These are phyloP conservation scores for Physaria fendleri DNA, from an alignment of 345 rosid species.

Conservation along the genomic window DNA sequence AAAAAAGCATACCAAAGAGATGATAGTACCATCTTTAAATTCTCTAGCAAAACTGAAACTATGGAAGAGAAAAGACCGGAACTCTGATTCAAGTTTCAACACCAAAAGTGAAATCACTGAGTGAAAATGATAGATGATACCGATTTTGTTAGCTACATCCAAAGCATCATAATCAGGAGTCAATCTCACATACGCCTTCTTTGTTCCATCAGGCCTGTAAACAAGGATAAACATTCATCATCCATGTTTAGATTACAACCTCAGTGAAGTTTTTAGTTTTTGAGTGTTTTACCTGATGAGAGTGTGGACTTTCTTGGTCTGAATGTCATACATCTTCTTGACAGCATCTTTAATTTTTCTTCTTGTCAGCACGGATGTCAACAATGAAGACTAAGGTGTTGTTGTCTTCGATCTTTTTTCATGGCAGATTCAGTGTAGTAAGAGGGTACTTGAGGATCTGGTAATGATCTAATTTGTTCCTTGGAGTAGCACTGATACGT, in stretches of 20 bases:
- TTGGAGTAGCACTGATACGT: conserved; percentile 23
- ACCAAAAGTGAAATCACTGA: not conserved
- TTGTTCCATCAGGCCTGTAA: conserved; percentile 87
- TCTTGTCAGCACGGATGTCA: conserved; percentile 62
- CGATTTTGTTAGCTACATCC: conserved; percentile 96
- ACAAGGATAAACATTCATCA: not conserved
- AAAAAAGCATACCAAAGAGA: not conserved
- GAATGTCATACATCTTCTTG: conserved; percentile 59
- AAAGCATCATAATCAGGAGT: conserved; percentile 87
- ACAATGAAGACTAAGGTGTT: conserved; percentile 55
- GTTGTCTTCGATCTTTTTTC: conserved; percentile 65
- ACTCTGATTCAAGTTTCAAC: conserved; percentile 6
- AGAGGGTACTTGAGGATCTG: conserved; percentile 54
- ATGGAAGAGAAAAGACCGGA: not conserved
- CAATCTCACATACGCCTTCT: conserved; percentile 91
- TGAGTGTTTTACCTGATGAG: conserved; percentile 43
- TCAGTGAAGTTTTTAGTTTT: not conserved
- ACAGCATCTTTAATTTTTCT: conserved; percentile 63
- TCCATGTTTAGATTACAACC: not conserved
- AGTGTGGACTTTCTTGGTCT: conserved; percentile 61
- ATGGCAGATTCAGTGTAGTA: conserved; percentile 63
- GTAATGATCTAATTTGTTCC: conserved; percentile 38
- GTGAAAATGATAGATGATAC: conserved; percentile 46
- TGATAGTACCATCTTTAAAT: conserved; percentile 4
- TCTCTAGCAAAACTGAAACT: conserved; percentile 29